These are phyloP conservation scores for Galium porrigens DNA, from an alignment of 305 asterid genomes.

Conservation along the genomic window DNA sequence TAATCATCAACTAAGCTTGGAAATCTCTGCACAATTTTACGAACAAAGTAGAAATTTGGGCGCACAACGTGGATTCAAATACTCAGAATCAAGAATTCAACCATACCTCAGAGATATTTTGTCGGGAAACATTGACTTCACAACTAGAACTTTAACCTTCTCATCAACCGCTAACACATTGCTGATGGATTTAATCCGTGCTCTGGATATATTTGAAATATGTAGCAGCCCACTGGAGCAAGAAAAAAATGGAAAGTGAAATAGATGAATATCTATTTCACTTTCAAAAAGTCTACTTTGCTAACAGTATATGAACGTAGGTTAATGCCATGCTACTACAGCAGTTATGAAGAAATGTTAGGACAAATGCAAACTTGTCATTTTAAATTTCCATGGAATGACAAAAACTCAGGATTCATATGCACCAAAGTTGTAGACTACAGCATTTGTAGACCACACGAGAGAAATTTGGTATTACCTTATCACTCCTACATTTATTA, in stretches of 20 bases:
- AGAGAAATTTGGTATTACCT: not conserved
- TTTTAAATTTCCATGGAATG: not conserved
- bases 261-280: not conserved
- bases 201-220: slow-evolving; percentile 54
- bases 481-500: not conserved
- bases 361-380: not conserved
- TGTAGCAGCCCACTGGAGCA: slow-evolving; percentile 75
- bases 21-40: not conserved
- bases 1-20: not conserved
- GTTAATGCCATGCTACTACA: not conserved
- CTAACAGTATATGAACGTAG: too few species aligned
- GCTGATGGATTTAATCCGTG: slow-evolving; percentile 40
- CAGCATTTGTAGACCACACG: not conserved
- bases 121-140: slow-evolving; percentile 57
- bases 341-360: not conserved
- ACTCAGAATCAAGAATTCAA: not conserved
- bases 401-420: not conserved
- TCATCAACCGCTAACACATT: slow-evolving; percentile 63
- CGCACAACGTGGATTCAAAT: not conserved
- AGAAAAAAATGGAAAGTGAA: slow-evolving; percentile 4
- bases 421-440: not conserved
- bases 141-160: slow-evolving; percentile 64
- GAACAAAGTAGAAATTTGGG: not conserved
- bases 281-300: not conserved
- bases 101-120: slow-evolving; percentile 84